Conservation (phyloP, 768 basidiomycete genomes). For the Sutorius australiensis region DNA sequence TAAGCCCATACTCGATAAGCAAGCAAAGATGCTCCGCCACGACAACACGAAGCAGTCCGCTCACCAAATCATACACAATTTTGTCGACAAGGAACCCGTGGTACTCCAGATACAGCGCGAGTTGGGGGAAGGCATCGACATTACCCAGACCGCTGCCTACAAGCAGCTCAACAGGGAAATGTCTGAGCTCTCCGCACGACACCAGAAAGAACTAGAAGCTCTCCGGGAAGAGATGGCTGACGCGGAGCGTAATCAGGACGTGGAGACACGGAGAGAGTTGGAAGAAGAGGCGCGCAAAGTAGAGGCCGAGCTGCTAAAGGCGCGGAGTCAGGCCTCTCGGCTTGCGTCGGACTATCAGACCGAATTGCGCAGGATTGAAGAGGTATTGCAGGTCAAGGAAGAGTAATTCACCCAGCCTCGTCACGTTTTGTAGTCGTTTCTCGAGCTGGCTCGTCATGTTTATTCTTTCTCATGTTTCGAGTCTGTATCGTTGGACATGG, state of each 20-base stretch:
- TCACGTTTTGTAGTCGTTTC: constrained; percentile 23
- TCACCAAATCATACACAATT: constrained; percentile 39
- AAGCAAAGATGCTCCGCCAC: constrained; percentile 43
- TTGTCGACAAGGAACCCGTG: constrained; percentile 40
- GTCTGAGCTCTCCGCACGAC: constrained; percentile 41
- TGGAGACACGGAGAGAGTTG: constrained; percentile 45
- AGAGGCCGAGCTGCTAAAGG: constrained; percentile 27
- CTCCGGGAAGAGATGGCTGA: constrained; percentile 47
- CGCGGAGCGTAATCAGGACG: constrained; percentile 42
- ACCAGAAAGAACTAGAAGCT: constrained; percentile 43
- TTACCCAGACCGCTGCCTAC: constrained; percentile 53
- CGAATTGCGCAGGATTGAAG: constrained; percentile 34
- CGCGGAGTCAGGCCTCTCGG: constrained; percentile 28
- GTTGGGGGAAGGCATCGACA: constrained; percentile 43
- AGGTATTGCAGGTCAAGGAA: constrained; percentile 30
- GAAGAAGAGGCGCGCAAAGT: constrained; percentile 37
- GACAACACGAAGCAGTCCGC: constrained; percentile 41
- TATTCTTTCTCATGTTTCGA: constrained; percentile 11
- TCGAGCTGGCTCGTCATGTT: constrained; percentile 23
- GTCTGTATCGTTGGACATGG: constrained; percentile 4
- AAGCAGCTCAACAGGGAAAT: constrained; percentile 49
- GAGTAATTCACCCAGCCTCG: constrained; percentile 13
- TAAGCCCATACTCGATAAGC: constrained; percentile 45
- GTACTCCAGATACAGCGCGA: constrained; percentile 54
- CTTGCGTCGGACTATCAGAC: constrained; percentile 34